Conservation (phyloP, 139 green algal species). For the Picochlorum sp. region DNA sequence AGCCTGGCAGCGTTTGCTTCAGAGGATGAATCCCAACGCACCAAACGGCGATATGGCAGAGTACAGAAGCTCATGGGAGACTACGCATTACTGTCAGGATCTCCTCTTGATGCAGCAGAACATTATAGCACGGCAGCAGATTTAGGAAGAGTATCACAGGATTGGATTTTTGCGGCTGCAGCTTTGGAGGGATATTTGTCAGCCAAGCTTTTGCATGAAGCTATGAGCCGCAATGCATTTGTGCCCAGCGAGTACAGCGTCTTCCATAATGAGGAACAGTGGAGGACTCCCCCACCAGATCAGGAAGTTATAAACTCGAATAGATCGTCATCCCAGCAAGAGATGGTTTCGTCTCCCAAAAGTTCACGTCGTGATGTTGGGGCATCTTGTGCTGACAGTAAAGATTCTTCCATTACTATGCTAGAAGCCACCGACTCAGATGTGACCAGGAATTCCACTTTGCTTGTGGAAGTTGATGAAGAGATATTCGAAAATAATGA, state of each 20-base stretch:
- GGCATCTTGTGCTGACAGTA: background rate
- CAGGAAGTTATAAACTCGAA: background rate
- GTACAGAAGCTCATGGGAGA: slow-evolving; percentile 78
- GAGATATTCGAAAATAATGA: background rate
- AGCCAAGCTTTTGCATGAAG: slow-evolving; percentile 38
- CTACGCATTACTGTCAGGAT: slow-evolving; percentile 63
- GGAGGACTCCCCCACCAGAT: slow-evolving; percentile 9
- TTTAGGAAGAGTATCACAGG: slow-evolving; percentile 19
- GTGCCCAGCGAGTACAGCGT: slow-evolving; percentile 10
- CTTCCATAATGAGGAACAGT: slow-evolving; percentile 26
- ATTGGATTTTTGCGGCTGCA: slow-evolving; percentile 34
- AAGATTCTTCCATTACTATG: too few relatives aligned
- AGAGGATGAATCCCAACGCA: slow-evolving; percentile 28
- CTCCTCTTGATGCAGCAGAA: slow-evolving; percentile 52
- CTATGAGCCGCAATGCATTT: slow-evolving; percentile 28
- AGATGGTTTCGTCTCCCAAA: background rate
- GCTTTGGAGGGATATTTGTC: slow-evolving; percentile 43
- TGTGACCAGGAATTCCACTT: too few relatives aligned
- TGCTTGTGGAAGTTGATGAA: too few relatives aligned
- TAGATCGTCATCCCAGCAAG: background rate
- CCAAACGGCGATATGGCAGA: slow-evolving; percentile 50
- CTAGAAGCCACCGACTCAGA: too few relatives aligned
- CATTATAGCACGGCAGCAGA: slow-evolving; percentile 51
- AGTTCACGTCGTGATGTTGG: background rate
- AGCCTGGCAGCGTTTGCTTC: slow-evolving; percentile 16